Percentiles rank a stretch among this genome's conserved stretches.
These are phyloP conservation scores for Saturnispora gosingensis DNA, from an alignment of 805 yeast species.

Conservation along the genomic window DNA sequence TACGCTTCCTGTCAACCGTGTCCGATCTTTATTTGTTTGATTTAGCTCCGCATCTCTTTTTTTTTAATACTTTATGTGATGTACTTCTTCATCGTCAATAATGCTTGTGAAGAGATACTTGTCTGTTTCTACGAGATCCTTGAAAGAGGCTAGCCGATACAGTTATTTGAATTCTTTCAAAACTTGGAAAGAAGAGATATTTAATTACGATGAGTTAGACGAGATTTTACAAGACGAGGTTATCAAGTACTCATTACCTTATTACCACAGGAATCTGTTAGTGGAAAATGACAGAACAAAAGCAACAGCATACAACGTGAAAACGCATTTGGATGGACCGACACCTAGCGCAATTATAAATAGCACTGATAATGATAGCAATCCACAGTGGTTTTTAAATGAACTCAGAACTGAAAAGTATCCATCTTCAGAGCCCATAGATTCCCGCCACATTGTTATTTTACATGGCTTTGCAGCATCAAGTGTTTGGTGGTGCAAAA, in stretches of 20 bases:
- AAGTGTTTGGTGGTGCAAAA: constrained; percentile 47
- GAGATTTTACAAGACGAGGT: constrained; percentile 20
- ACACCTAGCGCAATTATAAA: constrained; percentile 3
- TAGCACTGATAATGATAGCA: constrained; percentile 9
- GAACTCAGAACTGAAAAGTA: constrained; percentile 22
- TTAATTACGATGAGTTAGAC: constrained; percentile 15
- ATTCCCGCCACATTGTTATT: constrained; percentile 34
- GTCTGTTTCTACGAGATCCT: neutral
- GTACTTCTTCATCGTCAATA: neutral
- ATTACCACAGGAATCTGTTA: constrained; percentile 15
- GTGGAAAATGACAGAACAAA: constrained; percentile 7
- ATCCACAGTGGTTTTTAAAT: constrained; percentile 16
- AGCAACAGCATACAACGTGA: constrained; percentile 14
- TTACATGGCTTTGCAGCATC: constrained; percentile 53
- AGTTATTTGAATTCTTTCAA: constrained; percentile 13
- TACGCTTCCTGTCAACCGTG: neutral
- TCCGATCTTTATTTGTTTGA: neutral
- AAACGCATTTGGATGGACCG: constrained; percentile 11
- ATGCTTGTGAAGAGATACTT: neutral
- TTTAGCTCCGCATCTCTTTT: neutral
- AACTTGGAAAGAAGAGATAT: constrained; percentile 19
- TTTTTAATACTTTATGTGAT: neutral
- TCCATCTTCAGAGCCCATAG: neutral
- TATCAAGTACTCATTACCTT: constrained; percentile 18
- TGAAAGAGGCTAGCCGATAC: neutral